Evolutionary conservation across 2,329 filamentous ascomycete species (phyloP).

Genomic region (Aspergillus puulaauensis): DNA sequence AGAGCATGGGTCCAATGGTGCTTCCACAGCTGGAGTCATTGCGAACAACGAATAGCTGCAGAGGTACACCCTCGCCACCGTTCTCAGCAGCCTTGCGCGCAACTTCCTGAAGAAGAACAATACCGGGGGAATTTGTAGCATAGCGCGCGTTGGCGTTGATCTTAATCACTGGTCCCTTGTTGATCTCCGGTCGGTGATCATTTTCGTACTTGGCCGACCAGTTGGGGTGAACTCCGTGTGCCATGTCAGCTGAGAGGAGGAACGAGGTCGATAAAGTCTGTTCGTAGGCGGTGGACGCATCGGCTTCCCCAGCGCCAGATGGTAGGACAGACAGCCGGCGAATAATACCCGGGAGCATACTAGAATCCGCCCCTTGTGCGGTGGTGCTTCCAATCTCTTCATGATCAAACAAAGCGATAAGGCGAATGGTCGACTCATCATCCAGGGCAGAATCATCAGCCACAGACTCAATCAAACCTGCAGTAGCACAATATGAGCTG

Average conservation of each 20-base stretch:
- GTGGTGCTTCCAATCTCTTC: constrained; percentile 94
- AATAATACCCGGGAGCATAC: constrained; percentile 82
- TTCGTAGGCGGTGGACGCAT: constrained; percentile 80
- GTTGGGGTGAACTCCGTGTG: constrained; percentile 93
- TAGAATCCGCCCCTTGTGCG: constrained; percentile 90
- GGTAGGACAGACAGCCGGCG: constrained; percentile 81
- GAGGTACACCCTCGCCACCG: constrained; percentile 69
- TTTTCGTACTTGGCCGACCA: constrained; percentile 89
- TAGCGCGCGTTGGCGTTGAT: constrained; percentile 97
- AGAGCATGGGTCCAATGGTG: constrained; percentile 97
- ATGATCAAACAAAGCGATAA: constrained; percentile 96
- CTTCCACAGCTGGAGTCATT: constrained; percentile 94
- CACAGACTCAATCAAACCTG: constrained; percentile 80
- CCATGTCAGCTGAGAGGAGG: constrained; percentile 96
- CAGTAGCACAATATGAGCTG: constrained; percentile 91
- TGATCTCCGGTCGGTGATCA: constrained; percentile 90
- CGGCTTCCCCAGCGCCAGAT: constrained; percentile 58
- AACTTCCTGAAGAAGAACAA: constrained; percentile 86
- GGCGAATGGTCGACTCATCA: constrained; percentile 75
- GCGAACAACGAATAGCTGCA: constrained; percentile 93
- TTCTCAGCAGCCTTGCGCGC: constrained; percentile 60
- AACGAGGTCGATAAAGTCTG: constrained; percentile 90
- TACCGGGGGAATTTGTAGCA: constrained; percentile 92
- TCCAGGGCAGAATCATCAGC: constrained; percentile 64
- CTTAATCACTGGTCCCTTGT: constrained; percentile 95